phyloP scores from a whole-genome alignment of 805 yeast species.

The Pichia heedii region DNA sequence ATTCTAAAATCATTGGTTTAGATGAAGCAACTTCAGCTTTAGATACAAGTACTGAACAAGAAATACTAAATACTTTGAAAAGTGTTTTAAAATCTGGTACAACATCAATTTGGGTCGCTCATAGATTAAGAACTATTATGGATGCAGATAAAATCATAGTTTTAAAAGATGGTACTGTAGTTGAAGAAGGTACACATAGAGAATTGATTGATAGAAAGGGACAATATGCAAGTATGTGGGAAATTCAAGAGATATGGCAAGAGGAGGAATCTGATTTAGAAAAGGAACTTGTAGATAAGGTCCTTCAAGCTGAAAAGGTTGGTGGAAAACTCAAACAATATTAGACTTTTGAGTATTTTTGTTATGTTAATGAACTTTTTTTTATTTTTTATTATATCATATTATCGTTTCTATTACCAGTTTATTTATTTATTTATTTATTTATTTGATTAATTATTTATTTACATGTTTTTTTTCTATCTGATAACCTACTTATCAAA shows the following conservation, averaged over 20 bases:
- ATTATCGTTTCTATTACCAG: background rate
- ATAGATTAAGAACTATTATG: conserved; percentile 84
- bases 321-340: background rate
- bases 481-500: background rate
- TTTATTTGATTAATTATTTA: too few species aligned
- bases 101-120: conserved; percentile 90
- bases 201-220: conserved; percentile 49
- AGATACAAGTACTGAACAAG: conserved; percentile 93
- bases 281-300: background rate
- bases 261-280: conserved; percentile 1
- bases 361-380: background rate
- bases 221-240: conserved; percentile 78
- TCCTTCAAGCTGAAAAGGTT: background rate
- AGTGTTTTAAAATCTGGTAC: conserved; percentile 47
- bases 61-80: conserved; percentile 66
- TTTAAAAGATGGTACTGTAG: conserved; percentile 64
- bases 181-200: conserved; percentile 81
- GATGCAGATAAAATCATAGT: conserved; percentile 93
- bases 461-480: background rate
- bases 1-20: conserved; percentile 83
- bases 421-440: conserved; percentile 1
- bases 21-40: conserved; percentile 97
- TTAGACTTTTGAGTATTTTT: background rate
- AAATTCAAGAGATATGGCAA: conserved; percentile 59
- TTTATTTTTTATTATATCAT: background rate